Percentiles rank a stretch among this genome's conserved stretches.
phyloP scores from a whole-genome alignment of 2,329 filamentous ascomycete species.

The Dothistroma septosporum region DNA sequence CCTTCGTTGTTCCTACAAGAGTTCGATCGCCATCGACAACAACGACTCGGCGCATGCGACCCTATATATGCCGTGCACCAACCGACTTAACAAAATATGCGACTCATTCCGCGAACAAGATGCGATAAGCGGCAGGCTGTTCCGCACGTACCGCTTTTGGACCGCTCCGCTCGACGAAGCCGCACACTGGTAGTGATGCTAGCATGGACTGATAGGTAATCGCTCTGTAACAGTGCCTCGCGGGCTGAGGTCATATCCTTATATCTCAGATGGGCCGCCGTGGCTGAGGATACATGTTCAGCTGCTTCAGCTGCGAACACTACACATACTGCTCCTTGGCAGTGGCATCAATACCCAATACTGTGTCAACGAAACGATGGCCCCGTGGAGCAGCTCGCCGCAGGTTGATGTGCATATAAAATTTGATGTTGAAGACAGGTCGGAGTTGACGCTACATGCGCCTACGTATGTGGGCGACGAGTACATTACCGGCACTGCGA shows the following conservation, averaged over 20 bases:
- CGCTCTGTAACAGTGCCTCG: neutral
- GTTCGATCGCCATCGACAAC: neutral
- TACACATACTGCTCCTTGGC: neutral
- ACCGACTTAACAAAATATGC: neutral
- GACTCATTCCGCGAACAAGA: neutral
- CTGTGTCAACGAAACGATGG: neutral
- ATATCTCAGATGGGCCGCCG: neutral
- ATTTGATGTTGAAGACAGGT: neutral
- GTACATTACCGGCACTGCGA: constrained; percentile 11
- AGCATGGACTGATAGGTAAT: neutral
- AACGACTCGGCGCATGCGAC: neutral
- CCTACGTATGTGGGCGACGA: constrained; percentile 9
- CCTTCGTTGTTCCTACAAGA: neutral
- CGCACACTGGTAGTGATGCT: neutral
- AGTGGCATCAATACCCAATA: neutral
- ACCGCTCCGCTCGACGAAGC: neutral
- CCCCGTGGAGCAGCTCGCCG: neutral
- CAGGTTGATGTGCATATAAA: neutral
- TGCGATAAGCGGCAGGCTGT: neutral
- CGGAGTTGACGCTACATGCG: neutral
- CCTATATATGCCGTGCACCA: neutral
- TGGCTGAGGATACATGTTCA: neutral
- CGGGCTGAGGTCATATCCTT: neutral
- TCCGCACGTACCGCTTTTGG: neutral
- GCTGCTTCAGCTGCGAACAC: neutral